Evolutionary conservation across 345 rosid species (phyloP).

Genomic region (Aquilaria malaccensis): DNA sequence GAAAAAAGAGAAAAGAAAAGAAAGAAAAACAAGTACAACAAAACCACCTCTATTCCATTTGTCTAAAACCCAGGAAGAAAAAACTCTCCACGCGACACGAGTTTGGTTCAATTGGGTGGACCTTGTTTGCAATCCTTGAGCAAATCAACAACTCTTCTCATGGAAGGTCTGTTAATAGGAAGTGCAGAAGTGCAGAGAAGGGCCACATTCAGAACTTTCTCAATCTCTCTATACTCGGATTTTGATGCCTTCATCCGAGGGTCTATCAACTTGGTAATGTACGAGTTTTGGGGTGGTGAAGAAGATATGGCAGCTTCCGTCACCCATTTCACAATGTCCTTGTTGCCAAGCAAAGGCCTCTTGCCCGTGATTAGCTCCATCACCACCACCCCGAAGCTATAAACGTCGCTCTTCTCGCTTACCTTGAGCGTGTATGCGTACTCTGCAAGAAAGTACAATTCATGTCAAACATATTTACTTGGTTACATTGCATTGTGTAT

Average conservation of each 20-base stretch:
- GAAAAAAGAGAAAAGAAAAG: no score
- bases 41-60: no score
- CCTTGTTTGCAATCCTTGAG: slow-evolving; percentile 33
- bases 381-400: slow-evolving; percentile 60
- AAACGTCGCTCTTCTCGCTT: slow-evolving; percentile 58
- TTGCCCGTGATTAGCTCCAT: slow-evolving; percentile 59
- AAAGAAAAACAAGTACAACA: no score
- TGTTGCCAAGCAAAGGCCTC: slow-evolving; percentile 61
- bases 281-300: slow-evolving; percentile 12
- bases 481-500: no score
- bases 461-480: no score
- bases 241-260: slow-evolving; percentile 32
- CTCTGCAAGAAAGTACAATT: slow-evolving; percentile 26
- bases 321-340: slow-evolving; percentile 50
- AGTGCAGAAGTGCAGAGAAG: slow-evolving; percentile 43
- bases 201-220: slow-evolving; percentile 50
- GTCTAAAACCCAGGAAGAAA: no score
- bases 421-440: slow-evolving; percentile 53
- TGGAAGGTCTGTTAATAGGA: slow-evolving; percentile 53
- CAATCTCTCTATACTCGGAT: slow-evolving; percentile 36
- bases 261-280: slow-evolving; percentile 34
- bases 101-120: slow-evolving; percentile 1
- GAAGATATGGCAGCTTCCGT: slow-evolving; percentile 26
- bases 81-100: no score
- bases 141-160: slow-evolving; percentile 69